Percentiles rank a stretch among this genome's conserved stretches.
Conservation (phyloP, 2,329 filamentous ascomycete genomes). For the Fusarium metavorans region DNA sequence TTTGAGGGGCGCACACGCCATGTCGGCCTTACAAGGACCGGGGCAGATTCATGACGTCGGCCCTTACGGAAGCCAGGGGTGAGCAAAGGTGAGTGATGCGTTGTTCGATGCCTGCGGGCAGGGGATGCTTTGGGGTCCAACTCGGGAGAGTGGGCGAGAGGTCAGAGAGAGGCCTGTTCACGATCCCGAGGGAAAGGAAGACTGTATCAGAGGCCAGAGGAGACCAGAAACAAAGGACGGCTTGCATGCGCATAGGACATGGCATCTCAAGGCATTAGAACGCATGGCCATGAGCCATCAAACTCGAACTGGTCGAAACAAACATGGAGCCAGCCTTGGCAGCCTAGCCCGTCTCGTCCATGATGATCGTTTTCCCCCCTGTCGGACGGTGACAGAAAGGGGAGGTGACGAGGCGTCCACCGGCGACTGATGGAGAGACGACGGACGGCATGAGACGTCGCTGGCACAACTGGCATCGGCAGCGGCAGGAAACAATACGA, state of each 20-base stretch:
- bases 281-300: slow-evolving; percentile 15
- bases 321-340: slow-evolving; percentile 27
- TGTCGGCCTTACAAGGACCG: slow-evolving; percentile 38
- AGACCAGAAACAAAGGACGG: slow-evolving; percentile 19
- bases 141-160: slow-evolving; percentile 35
- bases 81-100: slow-evolving; percentile 28
- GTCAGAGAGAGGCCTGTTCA: slow-evolving; percentile 46
- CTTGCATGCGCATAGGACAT: slow-evolving; percentile 31
- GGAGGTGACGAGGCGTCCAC: slow-evolving; percentile 42
- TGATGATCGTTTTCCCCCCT: slow-evolving; percentile 22
- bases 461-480: slow-evolving; percentile 18
- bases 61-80: slow-evolving; percentile 22
- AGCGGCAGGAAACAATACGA: slow-evolving; percentile 38
- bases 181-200: slow-evolving; percentile 42
- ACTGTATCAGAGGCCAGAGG: slow-evolving; percentile 33
- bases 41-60: slow-evolving; percentile 43
- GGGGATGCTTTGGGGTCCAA: slow-evolving; percentile 31
- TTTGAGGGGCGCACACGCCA: slow-evolving; percentile 42
- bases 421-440: slow-evolving; percentile 32
- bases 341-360: slow-evolving; percentile 21
- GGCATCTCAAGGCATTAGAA: slow-evolving; percentile 16
- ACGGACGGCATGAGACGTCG: slow-evolving; percentile 31
- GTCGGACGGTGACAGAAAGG: slow-evolving; percentile 17
- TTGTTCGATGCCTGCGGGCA: slow-evolving; percentile 36
- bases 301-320: slow-evolving; percentile 21